A percentile compares a stretch with the other conserved stretches of the same genome.
phyloP scores from a whole-genome alignment of 2,329 filamentous ascomycete genomes.

The Verticillium albo-atrum region DNA sequence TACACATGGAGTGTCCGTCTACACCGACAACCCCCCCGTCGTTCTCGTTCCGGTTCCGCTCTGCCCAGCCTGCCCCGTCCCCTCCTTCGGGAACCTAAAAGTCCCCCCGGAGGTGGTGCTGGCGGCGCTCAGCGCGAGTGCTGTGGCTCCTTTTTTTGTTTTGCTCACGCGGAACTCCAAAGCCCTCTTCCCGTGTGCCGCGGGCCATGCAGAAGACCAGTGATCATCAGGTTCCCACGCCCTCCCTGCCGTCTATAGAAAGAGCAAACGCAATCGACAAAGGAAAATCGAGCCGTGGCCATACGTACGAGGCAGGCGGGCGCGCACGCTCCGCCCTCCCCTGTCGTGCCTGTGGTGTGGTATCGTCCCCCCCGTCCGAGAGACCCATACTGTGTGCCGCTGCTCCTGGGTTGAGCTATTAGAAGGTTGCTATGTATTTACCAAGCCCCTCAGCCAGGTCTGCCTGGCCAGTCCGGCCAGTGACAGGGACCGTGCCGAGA shows the following conservation, averaged over 20 bases:
- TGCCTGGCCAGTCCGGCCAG: neutral
- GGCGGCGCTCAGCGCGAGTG: neutral
- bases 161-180: conserved; percentile 1
- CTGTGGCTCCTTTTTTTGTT: neutral
- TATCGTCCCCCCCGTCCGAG: neutral
- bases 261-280: conserved; percentile 1
- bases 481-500: neutral
- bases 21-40: neutral
- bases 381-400: neutral
- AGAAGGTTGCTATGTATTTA: conserved; percentile 14
- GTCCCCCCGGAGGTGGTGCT: neutral
- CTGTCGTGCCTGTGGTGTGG: neutral
- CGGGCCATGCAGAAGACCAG: conserved; percentile 2
- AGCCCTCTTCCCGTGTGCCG: conserved; percentile 1
- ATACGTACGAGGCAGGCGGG: neutral
- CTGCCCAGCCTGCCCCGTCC: neutral
- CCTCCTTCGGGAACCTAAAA: neutral
- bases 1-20: neutral
- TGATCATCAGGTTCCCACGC: conserved; percentile 2
- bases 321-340: neutral
- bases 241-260: conserved; percentile 3
- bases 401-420: conserved; percentile 4
- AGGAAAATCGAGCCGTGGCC: neutral
- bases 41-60: neutral
- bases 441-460: neutral